Conservation (phyloP, 208 protist genomes). For the Crithidia acanthocephali region DNA sequence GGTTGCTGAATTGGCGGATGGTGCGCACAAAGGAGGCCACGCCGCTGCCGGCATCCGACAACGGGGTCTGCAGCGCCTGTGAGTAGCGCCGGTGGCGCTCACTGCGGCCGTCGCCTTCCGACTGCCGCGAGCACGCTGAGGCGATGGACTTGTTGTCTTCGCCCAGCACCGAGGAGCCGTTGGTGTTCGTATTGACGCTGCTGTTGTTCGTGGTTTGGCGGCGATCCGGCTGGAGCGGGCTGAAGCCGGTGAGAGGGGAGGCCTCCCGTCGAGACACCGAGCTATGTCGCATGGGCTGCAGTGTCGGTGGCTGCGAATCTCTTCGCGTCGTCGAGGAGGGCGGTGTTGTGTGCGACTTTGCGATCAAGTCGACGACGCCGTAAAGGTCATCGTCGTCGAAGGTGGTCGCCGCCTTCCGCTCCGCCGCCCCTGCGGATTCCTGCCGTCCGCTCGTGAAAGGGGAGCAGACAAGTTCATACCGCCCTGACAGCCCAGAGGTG, state of each 20-base stretch:
- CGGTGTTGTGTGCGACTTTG: neutral
- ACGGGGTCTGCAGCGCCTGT: conserved; percentile 25
- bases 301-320: conserved; percentile 1
- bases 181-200: neutral
- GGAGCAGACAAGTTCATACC: conserved; percentile 4
- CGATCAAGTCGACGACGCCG: neutral
- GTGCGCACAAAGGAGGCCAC: neutral
- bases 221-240: neutral
- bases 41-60: conserved; percentile 7
- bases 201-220: neutral
- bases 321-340: neutral
- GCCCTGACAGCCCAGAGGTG: neutral
- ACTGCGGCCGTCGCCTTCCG: neutral
- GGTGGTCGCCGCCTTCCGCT: neutral
- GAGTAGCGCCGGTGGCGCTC: conserved; percentile 31
- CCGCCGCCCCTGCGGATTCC: neutral
- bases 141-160: conserved; percentile 5
- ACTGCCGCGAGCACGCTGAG: neutral
- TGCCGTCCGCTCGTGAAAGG: neutral
- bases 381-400: conserved; percentile 6
- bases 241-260: neutral
- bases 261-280: neutral
- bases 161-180: neutral
- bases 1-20: conserved; percentile 5
- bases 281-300: neutral